Conservation (phyloP, 495 filamentous ascomycete genomes). For the Hyaloscypha bicolor region DNA sequence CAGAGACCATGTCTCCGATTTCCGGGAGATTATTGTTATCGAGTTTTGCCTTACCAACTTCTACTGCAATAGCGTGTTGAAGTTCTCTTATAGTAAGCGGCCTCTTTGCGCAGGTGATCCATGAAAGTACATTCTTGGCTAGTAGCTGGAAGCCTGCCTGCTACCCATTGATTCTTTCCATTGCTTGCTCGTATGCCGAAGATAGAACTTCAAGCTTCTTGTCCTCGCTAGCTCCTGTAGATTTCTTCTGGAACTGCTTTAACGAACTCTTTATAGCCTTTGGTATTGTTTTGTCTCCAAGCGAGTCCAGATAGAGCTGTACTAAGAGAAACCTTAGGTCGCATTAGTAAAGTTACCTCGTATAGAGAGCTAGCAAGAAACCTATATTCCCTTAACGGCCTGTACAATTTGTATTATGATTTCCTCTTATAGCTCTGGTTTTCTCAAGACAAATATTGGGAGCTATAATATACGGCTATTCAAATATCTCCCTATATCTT, state of each 20-base stretch:
- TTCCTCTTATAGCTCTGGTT: constrained; percentile 7
- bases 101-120: constrained; percentile 30
- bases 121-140: not conserved
- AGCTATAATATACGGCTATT: constrained; percentile 2
- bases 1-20: constrained; percentile 36
- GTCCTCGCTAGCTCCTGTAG: constrained; percentile 4
- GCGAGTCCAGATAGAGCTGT: constrained; percentile 25
- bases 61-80: constrained; percentile 26
- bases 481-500: constrained; percentile 22
- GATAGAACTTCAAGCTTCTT: constrained; percentile 19
- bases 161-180: constrained; percentile 33
- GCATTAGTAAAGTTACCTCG: constrained; percentile 11
- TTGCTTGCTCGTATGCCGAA: constrained; percentile 25
- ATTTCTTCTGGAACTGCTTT: not conserved
- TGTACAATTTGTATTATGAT: constrained; percentile 7
- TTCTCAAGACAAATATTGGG: not conserved
- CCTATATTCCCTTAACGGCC: constrained; percentile 20
- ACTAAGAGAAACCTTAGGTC: constrained; percentile 27
- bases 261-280: constrained; percentile 23
- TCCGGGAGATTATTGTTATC: constrained; percentile 38
- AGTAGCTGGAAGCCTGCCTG: constrained; percentile 27
- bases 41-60: constrained; percentile 30
- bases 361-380: not conserved
- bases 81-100: constrained; percentile 25
- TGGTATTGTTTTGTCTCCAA: constrained; percentile 18